Evolutionary conservation across 805 yeast genomes (phyloP), one percentile per base, ranked within the genome.

Genomic region (Saturnispora dispora): DNA sequence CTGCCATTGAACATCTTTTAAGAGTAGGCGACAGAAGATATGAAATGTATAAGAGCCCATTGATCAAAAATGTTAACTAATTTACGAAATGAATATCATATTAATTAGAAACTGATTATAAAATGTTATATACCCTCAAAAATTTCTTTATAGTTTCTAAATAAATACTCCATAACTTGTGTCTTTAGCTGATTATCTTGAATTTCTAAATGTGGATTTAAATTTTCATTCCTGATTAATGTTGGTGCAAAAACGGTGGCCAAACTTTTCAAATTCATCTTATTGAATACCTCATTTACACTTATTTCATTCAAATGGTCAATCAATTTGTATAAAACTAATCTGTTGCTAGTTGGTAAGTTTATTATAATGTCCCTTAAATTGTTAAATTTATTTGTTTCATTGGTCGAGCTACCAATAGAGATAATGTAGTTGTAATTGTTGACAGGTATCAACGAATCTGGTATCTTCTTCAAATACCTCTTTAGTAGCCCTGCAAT

Each of bases 161-260:
- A 69, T 54, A 91, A 67, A 58, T 85, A 76, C 64, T 88, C 96
- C 4, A 93, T 83, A 27, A 83, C 80, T 37, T 79, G 83, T 57
- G 87, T 88, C 63, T 91, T 77, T 47, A 80, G 75, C 25, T 84
- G 85, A 85, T 88, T 88, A 65, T 93, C 98, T 50, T 73, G 61
- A 64, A 93, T 79, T 65, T 93, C 99, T 50, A 83, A 77, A 57
- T 85, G 88, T 7, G 95, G 90, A 40, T 81, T 75, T 53, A 75
- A 70, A 7, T 60, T 53, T 36, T 60, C 55, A 60, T 88, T 96
- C 46, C 96, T 75, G 0, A 89, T 83, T 43, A 93, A 69, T 7
- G 96, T 88, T 3, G 99, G 98, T 1, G 96, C 96, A 73, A 93
- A 93, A 7, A 91, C 96, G 43, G 93, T 88, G 0, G 96, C 83